phyloP scores from a whole-genome alignment of 2,329 filamentous ascomycete genomes.

The Talaromyces islandicus region DNA sequence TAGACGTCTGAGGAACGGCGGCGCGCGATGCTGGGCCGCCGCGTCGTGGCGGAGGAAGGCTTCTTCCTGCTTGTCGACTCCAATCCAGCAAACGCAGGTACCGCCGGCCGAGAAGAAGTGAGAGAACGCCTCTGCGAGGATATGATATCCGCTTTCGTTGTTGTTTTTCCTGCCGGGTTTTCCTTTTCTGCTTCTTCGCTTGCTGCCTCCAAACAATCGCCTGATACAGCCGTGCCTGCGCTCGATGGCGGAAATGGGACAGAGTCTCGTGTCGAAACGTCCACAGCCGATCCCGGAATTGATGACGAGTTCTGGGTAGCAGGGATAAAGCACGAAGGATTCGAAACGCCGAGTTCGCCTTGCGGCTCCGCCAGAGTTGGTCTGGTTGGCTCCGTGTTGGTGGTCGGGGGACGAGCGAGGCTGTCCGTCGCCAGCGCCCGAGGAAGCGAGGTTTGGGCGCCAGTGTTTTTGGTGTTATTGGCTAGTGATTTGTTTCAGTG shows the following conservation, averaged over 20 bases:
- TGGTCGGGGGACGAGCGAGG: constrained; percentile 4
- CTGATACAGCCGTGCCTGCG: constrained; percentile 72
- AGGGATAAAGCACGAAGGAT: constrained; percentile 58
- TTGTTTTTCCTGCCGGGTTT: constrained; percentile 34
- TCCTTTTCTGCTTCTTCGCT: constrained; percentile 38
- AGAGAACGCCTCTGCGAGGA: constrained; percentile 38
- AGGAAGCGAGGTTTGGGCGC: constrained; percentile 9
- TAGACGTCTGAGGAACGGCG: constrained; percentile 2
- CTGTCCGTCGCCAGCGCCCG: constrained; percentile 9
- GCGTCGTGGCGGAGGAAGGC: constrained; percentile 6
- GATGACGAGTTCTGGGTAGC: constrained; percentile 60
- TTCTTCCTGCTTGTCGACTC: constrained; percentile 2
- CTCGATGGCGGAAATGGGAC: constrained; percentile 61
- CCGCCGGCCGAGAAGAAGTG: constrained; percentile 28
- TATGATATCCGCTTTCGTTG: constrained; percentile 27
- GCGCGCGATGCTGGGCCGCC: constrained; percentile 10
- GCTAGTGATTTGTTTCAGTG: neutral
- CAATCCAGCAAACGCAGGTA: constrained; percentile 13
- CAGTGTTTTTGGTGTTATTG: constrained; percentile 3
- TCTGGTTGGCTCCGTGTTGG: neutral
- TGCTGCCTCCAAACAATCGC: constrained; percentile 58
- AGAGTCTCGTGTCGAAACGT: constrained; percentile 69
- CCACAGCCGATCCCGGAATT: constrained; percentile 60
- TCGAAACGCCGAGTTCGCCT: constrained; percentile 30
- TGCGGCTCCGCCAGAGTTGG: constrained; percentile 3